Evolutionary conservation across 169 alveolate species (phyloP), one percentile per base, ranked within the genome.

Genomic region (Plasmodium relictum): DNA sequence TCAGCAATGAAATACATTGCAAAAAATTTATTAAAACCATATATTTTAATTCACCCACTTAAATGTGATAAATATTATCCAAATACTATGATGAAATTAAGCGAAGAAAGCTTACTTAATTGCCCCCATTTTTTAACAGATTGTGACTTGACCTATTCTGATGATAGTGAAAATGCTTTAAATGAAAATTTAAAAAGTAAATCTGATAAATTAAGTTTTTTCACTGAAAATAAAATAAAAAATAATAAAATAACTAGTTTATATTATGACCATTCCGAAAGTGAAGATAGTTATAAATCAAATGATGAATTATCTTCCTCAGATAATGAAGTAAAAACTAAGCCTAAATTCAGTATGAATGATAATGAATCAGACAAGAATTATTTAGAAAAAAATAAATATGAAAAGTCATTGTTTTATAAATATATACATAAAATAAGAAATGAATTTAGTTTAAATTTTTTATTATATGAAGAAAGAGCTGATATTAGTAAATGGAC

Each of bases 341-440:
- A 58, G 16, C 9, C 24, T 31, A 66, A 74, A 48, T 16, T 20
- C 18, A 52, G n/a, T 6, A 41, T 20, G 39, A 39, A 63, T 14
- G 42, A 9, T 0, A 14, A 50, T 18, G 72, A 65, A 72, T 22
- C 62, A 9, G 91, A 83, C 56, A 72, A 54, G 39, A 83, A 83
- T 54, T 83, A 83, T 72, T 4, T 54, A 83, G 68, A 83, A 83
- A 83, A 26, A 26, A 83, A 18, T 24, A 54, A 52, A 52, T 61
- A 39, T 31, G 73, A 68, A 83, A 54, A 83, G 20, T 83, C 91
- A 2, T 16, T 83, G 44, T 68, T 83, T 54, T 68, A 61, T 41
- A 83, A 83, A 68, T 69, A 83, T 68, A 68, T 56, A 42, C 42
- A 66, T 22, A 71, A 59, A n/a, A 68, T 83, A 54, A 83, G 72